Evolutionary conservation across 2,329 filamentous ascomycete genomes (phyloP), one percentile per base, ranked within the genome.

Genomic region (Rhexocercosporidium sp.): DNA sequence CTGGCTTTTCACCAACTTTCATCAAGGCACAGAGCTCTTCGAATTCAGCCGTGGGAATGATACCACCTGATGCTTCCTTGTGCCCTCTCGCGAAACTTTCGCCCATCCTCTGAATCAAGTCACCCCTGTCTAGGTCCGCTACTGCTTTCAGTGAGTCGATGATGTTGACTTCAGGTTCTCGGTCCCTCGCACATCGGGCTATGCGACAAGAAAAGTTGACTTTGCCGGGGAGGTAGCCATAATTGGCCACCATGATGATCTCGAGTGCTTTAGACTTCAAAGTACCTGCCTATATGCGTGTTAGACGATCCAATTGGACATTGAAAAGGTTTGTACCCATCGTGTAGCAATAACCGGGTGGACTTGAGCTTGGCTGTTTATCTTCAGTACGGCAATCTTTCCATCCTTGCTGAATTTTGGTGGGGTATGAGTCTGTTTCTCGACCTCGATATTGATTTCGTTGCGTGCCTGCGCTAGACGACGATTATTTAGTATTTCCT

Each of bases 181-280:
- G 79, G 18, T 77, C 81, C 66, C 84, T 79, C 1, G 88, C 88
- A 66, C 83, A 85, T 56, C 84, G 81, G 0, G 89, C 83, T 7
- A 91, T 79, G 1, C 89, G 84, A 69, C 89, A 91, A 1, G 86
- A 89, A 77, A 92, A 92, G 72, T 90, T 89, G 27, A 92, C 88
- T 75, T 86, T 83, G 1, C 81, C 87, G 0, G 85, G 83, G 0
- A 89, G 74, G 70, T 91, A 92, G 0, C 88, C 88, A 65, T 88
- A 85, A 65, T 92, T 92, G 0, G 89, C 90, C 3, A 88, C 88
- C 71, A 91, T 81, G 8, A 92, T 81, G 1, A 91, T 86, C 72
- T 91, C 85, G 1, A 91, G 80, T 63, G 84, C 84, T 57, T 84
- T 80, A 0, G 86, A 88, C 56, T 83, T 83, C 3, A 92, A 79